These are phyloP conservation scores for Chrysosporium queenslandicum DNA, from an alignment of 2,329 filamentous ascomycete genomes.

Conservation along the genomic window DNA sequence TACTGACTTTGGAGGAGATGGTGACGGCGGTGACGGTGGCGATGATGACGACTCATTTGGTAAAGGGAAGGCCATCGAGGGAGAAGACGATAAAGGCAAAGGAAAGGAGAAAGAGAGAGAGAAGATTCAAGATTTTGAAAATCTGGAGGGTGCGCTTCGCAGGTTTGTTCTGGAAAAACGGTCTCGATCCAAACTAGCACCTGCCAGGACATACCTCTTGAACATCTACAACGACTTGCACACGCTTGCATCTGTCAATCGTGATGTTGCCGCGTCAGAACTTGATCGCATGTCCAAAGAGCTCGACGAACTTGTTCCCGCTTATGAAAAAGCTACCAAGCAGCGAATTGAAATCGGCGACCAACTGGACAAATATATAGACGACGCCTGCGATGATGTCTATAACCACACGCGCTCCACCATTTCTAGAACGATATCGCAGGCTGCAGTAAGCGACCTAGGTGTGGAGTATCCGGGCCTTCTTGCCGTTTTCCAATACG, in stretches of 20 bases:
- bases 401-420: conserved; percentile 73
- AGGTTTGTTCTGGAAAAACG: conserved; percentile 94
- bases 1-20: conserved; percentile 36
- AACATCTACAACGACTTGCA: conserved; percentile 86
- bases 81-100: conserved; percentile 39
- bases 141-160: conserved; percentile 75
- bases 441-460: conserved; percentile 65
- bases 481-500: conserved; percentile 77
- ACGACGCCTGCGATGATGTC: conserved; percentile 73
- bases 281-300: conserved; percentile 73
- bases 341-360: conserved; percentile 71
- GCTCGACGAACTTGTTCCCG: conserved; percentile 70
- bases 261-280: conserved; percentile 75
- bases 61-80: conserved; percentile 33
- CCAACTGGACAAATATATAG: conserved; percentile 69
- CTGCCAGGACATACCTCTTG: conserved; percentile 86
- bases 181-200: conserved; percentile 86
- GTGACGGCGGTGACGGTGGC: conserved; percentile 47
- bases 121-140: conserved; percentile 77
- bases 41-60: conserved; percentile 29
- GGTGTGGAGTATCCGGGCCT: conserved; percentile 80
- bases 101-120: conserved; percentile 82
- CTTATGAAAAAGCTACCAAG: conserved; percentile 72
- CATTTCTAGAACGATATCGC: conserved; percentile 63
- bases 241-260: conserved; percentile 73